A percentile compares a stretch with the other conserved stretches of the same genome.
These are phyloP conservation scores for Coemansia umbellata DNA, from an alignment of 192 early-diverging fungal genomes.

Conservation along the genomic window DNA sequence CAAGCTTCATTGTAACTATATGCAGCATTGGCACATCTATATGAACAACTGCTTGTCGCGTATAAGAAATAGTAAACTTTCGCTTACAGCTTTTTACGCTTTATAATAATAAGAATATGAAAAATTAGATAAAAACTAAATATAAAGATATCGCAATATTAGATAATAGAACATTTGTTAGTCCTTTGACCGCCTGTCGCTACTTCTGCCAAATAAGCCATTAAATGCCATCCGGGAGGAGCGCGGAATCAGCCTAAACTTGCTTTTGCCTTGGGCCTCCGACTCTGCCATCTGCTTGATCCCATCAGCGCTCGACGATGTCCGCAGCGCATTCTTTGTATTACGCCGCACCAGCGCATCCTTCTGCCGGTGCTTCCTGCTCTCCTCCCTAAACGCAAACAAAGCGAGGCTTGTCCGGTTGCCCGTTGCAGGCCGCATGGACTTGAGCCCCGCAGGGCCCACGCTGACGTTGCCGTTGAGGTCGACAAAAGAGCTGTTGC, in stretches of 20 bases:
- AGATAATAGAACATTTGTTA: neutral
- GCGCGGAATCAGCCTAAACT: constrained; percentile 32
- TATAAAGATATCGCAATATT: neutral
- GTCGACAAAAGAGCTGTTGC: constrained; percentile 38
- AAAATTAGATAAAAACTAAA: no score
- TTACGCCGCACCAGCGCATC: neutral
- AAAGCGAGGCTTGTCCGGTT: constrained; percentile 5
- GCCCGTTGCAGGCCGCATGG: neutral
- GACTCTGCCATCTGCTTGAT: neutral
- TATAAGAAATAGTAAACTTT: no score
- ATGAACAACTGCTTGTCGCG: no score
- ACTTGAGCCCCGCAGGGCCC: neutral
- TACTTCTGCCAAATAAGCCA: constrained; percentile 26
- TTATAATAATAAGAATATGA: no score
- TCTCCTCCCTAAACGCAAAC: constrained; percentile 5
- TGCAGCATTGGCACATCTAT: no score
- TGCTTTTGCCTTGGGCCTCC: neutral
- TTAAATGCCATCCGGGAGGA: constrained; percentile 29
- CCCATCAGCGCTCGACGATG: constrained; percentile 29
- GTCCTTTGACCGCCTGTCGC: constrained; percentile 12
- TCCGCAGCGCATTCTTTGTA: neutral
- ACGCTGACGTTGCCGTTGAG: constrained; percentile 8
- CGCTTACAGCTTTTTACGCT: no score
- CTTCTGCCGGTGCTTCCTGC: neutral
- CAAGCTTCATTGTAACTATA: no score